Evolutionary conservation across 768 basidiomycete genomes (phyloP), one percentile per base, ranked within the genome.

Genomic region (Pleurotus tuber-regium): DNA sequence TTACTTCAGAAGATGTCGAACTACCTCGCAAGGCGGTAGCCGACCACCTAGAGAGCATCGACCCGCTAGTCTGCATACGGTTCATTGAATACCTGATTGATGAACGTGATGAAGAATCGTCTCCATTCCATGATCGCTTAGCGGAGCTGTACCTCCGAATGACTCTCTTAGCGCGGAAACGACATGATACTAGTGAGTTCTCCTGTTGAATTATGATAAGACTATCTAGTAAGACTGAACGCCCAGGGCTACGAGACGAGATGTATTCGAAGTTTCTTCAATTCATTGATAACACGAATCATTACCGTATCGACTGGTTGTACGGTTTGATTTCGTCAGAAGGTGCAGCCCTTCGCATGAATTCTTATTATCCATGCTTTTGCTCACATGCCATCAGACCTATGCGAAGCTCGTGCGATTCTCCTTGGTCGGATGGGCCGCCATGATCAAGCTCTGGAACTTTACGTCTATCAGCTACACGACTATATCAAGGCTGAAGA

Each of bases 1-100:
- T 98, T 63, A 92, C 87, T 2, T 93, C 95, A 0, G 96, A 98
- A 61, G 94, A 98, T 52, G 89, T 89, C 5, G 93, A 96, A 53
- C 77, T 98, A 14, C 94, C 97, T 18, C 80, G 85, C 2, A 74
- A 78, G 26, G 75, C 75, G 0, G 92, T 97, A 3, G 83, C 86
- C 9, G 78, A 85, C 52, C 93, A 86, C 64, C 78, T 99, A 19
- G 87, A 92, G 55, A 72, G 70, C 24, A 74, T 94, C 28, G 80
- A 87, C 56, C 81, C 76, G 2, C 69, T 74, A n/a, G 66, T 92
- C 14, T 92, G 88, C 58, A 73, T 81, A 2, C 79, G 82, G 7
- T 98, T 90, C 66, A 76, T 98, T 6, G 95, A 97, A 65, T 91
- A 85, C 59, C 73, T 97, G 39, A 87, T 97, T 36, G 71, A 78